Base-by-base conservation (phyloP, 2,329 filamentous ascomycete genomes). In the Monosporascus sp. region DNA sequence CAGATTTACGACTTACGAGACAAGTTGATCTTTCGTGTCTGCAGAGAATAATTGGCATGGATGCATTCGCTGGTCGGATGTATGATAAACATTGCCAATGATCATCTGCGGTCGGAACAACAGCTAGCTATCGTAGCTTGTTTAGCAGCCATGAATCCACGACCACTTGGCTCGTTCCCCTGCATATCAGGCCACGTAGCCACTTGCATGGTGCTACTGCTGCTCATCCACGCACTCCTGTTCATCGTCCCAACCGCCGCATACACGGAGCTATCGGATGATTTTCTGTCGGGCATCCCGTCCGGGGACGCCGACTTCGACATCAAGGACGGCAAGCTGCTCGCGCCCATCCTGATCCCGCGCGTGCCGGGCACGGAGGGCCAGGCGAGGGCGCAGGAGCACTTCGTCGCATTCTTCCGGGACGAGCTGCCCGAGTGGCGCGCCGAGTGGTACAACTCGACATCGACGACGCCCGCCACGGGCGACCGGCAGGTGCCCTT, bases 331-430 rank as follows among this genome's bases (percentile, higher is more conserved):
- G 70, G 83, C 51, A 79, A 76, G 1, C 74, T 94, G 8, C 79
- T 94, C n/a, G 79, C 88, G 2, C 89, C 89, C 0, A 86, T 94
- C 56, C 77, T 94, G 39, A 82, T 83, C 41, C 81, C 89, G 4
- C 84, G 89, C 50, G 87, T 92, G 0, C 83, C 89, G 24, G 89
- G 89, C 6, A 90, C 88, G 1, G 75, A 81, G 2, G 88, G 88
- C 41, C 87, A 85, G 24, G 72, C 71, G 2, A 77, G 75, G 25
- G 87, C 88, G 3, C 83, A 89, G 55, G 75, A 82, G 49, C 89
- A 93, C 68, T 88, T 94, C 54, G 79, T 83, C 52, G 71, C 83
- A 64, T 93, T 88, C 74, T 91, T 93, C 72, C 71, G 70, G 25
- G 77, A 72, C 2, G 74, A 81, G 25, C 78, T 93, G 22, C 88